phyloP scores from a whole-genome alignment of 1,284 basidiomycete species.

The Ceratobasidium sp. region DNA sequence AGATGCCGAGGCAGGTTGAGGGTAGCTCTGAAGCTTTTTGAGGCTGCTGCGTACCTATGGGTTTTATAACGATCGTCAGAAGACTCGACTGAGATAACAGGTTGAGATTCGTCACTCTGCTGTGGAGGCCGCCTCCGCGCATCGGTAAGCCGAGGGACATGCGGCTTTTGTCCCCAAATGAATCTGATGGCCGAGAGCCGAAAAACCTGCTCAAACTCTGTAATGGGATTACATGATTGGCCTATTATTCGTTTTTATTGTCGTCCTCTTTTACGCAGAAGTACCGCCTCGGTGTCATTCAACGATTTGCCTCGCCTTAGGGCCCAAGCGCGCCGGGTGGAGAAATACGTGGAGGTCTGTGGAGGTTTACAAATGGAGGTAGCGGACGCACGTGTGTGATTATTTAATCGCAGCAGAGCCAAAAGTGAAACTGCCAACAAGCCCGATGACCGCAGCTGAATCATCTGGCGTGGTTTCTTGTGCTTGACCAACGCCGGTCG shows the following conservation, averaged over 20 bases:
- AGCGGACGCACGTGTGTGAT: slow-evolving; percentile 14
- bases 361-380: neutral
- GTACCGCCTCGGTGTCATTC: no score
- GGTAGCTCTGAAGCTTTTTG: neutral
- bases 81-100: slow-evolving; percentile 23
- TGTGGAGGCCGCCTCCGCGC: slow-evolving; percentile 5
- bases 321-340: neutral
- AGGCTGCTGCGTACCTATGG: slow-evolving; percentile 1
- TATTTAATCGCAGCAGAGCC: neutral
- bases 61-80: slow-evolving; percentile 9
- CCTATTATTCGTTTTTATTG: neutral
- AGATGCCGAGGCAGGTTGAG: neutral
- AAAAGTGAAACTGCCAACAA: neutral
- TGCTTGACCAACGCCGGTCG: neutral
- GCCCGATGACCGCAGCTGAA: slow-evolving; percentile 13
- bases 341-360: slow-evolving; percentile 10
- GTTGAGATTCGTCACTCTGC: slow-evolving; percentile 12
- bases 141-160: neutral
- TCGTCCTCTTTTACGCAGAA: neutral
- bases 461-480: neutral
- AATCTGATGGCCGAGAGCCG: neutral
- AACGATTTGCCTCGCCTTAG: no score
- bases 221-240: neutral
- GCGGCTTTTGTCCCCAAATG: slow-evolving; percentile 16
- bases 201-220: neutral